Evolutionary conservation across 2,329 filamentous ascomycete species (phyloP).

Genomic region (Fusarium metavorans): DNA sequence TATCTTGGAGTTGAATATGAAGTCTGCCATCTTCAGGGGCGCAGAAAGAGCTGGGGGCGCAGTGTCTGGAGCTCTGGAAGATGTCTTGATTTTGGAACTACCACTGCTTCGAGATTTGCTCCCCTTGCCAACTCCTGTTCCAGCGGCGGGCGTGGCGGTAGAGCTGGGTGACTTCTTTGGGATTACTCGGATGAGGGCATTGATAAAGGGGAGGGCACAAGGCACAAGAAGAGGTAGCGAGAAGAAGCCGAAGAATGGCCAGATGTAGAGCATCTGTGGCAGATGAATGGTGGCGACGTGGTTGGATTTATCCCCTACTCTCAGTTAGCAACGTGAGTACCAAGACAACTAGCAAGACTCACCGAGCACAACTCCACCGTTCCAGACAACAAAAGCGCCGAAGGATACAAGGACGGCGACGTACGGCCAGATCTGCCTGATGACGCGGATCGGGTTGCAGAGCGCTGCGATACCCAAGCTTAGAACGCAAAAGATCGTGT

Average conservation of each 20-base stretch:
- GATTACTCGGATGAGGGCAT: conserved; percentile 17
- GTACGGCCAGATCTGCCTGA: conserved; percentile 67
- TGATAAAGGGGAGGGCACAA: conserved; percentile 53
- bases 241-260: conserved; percentile 91
- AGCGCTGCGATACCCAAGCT: conserved; percentile 73
- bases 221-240: conserved; percentile 81
- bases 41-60: conserved; percentile 4
- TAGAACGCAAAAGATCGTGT: conserved; percentile 67
- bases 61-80: background rate
- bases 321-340: conserved; percentile 39
- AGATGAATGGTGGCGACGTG: conserved; percentile 91
- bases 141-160: background rate
- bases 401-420: conserved; percentile 76
- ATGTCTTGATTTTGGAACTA: background rate
- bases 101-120: conserved; percentile 2
- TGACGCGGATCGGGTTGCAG: conserved; percentile 59
- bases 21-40: conserved; percentile 12
- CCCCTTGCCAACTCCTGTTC: background rate
- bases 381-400: conserved; percentile 82
- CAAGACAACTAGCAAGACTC: conserved; percentile 38
- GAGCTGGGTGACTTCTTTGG: background rate
- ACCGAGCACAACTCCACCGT: conserved; percentile 92
- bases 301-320: conserved; percentile 88
- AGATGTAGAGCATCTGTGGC: conserved; percentile 94
- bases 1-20: conserved; percentile 48